Evolutionary conservation across 768 basidiomycete species (phyloP), one percentile per base, ranked within the genome.

Genomic region (Naganishia vaughanmartiniae): DNA sequence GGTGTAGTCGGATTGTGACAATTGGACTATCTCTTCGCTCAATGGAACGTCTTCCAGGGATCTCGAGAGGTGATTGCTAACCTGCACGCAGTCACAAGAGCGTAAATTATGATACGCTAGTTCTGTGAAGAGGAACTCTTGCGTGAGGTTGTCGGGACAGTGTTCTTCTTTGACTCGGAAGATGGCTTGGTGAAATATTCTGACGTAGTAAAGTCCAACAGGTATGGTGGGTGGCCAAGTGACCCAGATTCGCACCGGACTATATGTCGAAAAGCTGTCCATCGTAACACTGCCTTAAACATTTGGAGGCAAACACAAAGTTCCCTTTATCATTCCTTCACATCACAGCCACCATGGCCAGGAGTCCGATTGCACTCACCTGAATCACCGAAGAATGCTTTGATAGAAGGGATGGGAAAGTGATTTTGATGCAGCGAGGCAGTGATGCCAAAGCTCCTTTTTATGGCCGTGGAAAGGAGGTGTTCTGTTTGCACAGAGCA

Each of bases 361-460:
- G 24, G 21, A 63, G 21, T 58, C 30, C 60, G 39, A n/a, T 26
- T 28, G 39, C 60, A 42, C 60, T 17, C 60, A 63, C 36, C 60
- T 42, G 42, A 63, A 63, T 42, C 36, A 36, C 21, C 39, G 39
- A 34, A n/a, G 60, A 7, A 63, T 28, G 42, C 36, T n/a, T 26
- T 15, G 60, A 42, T 63, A 63, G 60, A 63, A 63, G 60, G 60
- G 60, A 63, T 45, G 60, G 60, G 60, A 63, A 63, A 63, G 60
- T 63, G 39, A 28, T 63, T 42, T 63, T 63, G 60, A 26, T 39
- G 39, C 6, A 24, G 24, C 15, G 42, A 45, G 39, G 42, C 36
- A 19, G 57, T 58, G 57, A 33, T 12, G 33, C 33, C 7, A 58
- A 58, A 24, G 57, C 57, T 15, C 57, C 57, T 39, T 58, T 58